These are phyloP conservation scores for Pyracantha coccinea DNA, from an alignment of 331 rosid species.

Conservation along the genomic window DNA sequence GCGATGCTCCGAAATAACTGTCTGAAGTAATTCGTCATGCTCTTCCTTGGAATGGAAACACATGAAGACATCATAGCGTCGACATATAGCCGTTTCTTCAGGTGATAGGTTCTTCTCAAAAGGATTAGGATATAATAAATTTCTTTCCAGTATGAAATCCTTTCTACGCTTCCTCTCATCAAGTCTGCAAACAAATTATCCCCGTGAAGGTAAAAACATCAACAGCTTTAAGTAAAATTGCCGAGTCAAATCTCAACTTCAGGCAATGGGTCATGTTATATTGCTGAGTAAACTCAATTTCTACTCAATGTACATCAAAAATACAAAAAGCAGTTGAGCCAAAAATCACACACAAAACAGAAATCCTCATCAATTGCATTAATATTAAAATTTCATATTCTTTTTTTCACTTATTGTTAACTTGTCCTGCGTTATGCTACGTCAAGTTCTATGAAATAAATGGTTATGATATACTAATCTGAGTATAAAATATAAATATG, in stretches of 20 bases:
- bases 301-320: not conserved
- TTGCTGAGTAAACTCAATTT: not conserved
- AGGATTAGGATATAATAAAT: conserved; percentile 59
- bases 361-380: not conserved
- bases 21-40: conserved; percentile 62
- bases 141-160: conserved; percentile 84
- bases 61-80: conserved; percentile 71
- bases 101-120: conserved; percentile 66
- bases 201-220: not conserved
- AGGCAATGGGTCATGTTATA: not conserved
- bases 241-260: not conserved
- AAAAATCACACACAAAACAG: not conserved
- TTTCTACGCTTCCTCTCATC: conserved; percentile 93
- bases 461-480: not conserved
- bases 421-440: not conserved
- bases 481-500: not conserved
- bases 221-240: not conserved
- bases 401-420: not conserved
- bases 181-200: conserved; percentile 49
- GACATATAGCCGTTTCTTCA: conserved; percentile 74
- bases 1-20: conserved; percentile 56
- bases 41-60: conserved; percentile 83
- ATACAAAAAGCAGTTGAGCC: not conserved
- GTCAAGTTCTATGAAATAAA: not conserved
- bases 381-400: not conserved